A percentile compares a stretch with the other conserved stretches of the same genome.
These are phyloP conservation scores for Aspergillus taichungensis DNA, from an alignment of 495 filamentous ascomycete species.

Conservation along the genomic window DNA sequence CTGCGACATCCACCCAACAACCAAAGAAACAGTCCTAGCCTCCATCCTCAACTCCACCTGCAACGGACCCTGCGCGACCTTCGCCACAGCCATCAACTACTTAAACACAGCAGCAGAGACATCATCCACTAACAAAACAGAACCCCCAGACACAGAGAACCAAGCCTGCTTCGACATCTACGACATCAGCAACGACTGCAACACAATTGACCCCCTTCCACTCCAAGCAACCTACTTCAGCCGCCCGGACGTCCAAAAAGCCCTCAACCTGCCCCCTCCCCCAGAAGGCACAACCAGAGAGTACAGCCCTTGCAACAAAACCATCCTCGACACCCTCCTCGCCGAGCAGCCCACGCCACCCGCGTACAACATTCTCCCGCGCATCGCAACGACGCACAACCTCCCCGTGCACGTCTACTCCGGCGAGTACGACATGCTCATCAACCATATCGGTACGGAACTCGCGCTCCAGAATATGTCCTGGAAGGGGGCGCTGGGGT, in stretches of 20 bases:
- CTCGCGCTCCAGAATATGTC: slow-evolving; percentile 37
- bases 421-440: slow-evolving; percentile 32
- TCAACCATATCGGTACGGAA: slow-evolving; percentile 32
- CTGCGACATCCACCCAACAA: slow-evolving; percentile 18
- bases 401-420: slow-evolving; percentile 31
- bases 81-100: slow-evolving; percentile 27
- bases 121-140: too few relatives aligned
- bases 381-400: slow-evolving; percentile 24
- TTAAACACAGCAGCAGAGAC: slow-evolving; percentile 8
- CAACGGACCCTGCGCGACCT: slow-evolving; percentile 30
- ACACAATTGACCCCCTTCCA: slow-evolving; percentile 13
- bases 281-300: too few relatives aligned
- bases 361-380: slow-evolving; percentile 25
- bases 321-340: slow-evolving; percentile 18
- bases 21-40: slow-evolving; percentile 13
- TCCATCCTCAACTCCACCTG: slow-evolving; percentile 32
- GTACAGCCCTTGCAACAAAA: slow-evolving; percentile 24
- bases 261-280: slow-evolving; percentile 21
- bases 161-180: slow-evolving; percentile 26
- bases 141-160: slow-evolving; percentile 3
- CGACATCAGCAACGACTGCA: slow-evolving; percentile 28
- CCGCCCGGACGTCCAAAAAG: slow-evolving; percentile 24
- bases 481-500: slow-evolving; percentile 2
- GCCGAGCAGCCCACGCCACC: slow-evolving; percentile 14
- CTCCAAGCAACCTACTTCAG: slow-evolving; percentile 26